These are phyloP conservation scores for Amanita polypyramis DNA, from an alignment of 768 basidiomycete species.

Conservation along the genomic window DNA sequence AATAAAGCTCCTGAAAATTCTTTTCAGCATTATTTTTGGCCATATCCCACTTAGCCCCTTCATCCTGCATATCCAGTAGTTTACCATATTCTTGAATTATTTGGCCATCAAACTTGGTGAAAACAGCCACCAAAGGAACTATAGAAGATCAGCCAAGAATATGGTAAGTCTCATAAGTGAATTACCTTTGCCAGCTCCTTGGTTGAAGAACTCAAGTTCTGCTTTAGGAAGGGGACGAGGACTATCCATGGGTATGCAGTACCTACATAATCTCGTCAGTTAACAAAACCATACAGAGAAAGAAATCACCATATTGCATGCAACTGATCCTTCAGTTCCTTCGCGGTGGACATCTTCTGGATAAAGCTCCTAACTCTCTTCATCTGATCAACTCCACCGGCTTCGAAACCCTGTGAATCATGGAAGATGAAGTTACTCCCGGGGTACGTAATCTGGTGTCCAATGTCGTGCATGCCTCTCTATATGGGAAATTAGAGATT, in stretches of 20 bases:
- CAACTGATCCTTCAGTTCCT: conserved; percentile 12
- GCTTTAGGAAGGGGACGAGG: background rate
- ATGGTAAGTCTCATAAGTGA: background rate
- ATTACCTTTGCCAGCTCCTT: conserved; percentile 7
- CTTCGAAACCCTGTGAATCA: conserved; percentile 30
- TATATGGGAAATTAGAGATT: conserved; percentile 8
- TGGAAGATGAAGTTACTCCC: conserved; percentile 29
- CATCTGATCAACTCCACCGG: conserved; percentile 21
- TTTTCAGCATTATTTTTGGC: conserved; percentile 9
- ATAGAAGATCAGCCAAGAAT: background rate
- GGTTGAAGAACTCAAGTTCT: background rate
- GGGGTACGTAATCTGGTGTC: conserved; percentile 18
- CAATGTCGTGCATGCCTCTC: conserved; percentile 26
- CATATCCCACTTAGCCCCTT: conserved; percentile 9
- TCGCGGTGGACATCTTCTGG: conserved; percentile 11
- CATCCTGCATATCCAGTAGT: background rate
- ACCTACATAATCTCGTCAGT: background rate
- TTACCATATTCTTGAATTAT: conserved; percentile 12
- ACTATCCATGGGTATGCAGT: background rate
- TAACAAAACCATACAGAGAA: too few species aligned
- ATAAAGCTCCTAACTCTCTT: conserved; percentile 22
- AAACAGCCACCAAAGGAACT: conserved; percentile 30
- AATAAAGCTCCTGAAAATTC: conserved; percentile 11
- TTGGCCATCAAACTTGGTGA: conserved; percentile 27
- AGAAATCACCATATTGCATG: background rate